Conservation (phyloP, 1,284 basidiomycete species). For the Apiotrichum gracile region DNA sequence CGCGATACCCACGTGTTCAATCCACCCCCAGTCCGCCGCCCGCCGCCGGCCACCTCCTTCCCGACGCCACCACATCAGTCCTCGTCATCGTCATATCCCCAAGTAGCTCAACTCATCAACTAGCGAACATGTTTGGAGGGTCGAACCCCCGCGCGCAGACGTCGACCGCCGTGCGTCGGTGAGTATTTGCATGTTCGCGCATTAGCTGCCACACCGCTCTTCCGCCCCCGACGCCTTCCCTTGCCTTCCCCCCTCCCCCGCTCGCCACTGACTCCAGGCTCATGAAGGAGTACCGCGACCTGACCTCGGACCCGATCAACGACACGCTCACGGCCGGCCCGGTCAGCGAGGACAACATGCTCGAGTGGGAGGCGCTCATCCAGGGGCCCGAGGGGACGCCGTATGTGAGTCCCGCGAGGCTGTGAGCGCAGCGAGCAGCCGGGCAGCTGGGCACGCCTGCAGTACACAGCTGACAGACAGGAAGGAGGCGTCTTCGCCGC, state of each 20-base stretch:
- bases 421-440: too few species aligned
- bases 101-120: too few species aligned
- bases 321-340: conserved; percentile 85
- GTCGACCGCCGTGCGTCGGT: conserved; percentile 43
- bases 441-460: neutral
- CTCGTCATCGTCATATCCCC: too few species aligned
- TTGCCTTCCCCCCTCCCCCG: too few species aligned
- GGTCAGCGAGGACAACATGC: conserved; percentile 90
- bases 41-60: too few species aligned
- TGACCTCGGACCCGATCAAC: conserved; percentile 57
- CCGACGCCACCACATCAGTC: too few species aligned
- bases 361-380: conserved; percentile 97
- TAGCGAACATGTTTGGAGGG: conserved; percentile 30
- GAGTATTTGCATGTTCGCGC: conserved; percentile 10
- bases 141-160: conserved; percentile 38
- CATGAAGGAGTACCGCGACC: conserved; percentile 90
- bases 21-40: too few species aligned
- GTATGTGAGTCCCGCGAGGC: conserved; percentile 61
- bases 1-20: too few species aligned
- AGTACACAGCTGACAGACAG: conserved; percentile 45
- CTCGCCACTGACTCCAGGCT: conserved; percentile 50
- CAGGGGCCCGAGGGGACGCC: conserved; percentile 96
- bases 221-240: neutral
- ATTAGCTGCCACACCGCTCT: too few species aligned
- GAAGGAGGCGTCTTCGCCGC: conserved; percentile 96